Conservation (phyloP, 164 flowering plant species). For the Aristolochia californica region DNA sequence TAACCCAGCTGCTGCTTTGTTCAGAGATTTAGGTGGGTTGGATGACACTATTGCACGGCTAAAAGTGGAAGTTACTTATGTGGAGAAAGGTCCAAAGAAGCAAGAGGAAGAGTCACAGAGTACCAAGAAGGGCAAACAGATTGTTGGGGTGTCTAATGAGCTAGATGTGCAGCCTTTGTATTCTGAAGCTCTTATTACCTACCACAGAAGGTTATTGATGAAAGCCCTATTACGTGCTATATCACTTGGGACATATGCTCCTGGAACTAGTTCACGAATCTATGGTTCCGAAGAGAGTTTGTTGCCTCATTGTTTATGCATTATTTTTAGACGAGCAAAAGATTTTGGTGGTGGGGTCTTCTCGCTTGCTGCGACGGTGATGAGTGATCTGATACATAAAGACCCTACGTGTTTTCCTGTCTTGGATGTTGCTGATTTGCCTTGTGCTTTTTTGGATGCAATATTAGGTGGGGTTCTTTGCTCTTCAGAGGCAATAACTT, state of each 20-base stretch:
- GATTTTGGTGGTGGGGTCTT: conserved; percentile 96
- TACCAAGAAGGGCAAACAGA: conserved; percentile 26
- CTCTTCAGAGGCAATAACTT: conserved; percentile 77
- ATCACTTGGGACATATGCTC: conserved; percentile 88
- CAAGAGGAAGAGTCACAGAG: conserved; percentile 32
- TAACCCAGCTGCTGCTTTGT: conserved; percentile 81
- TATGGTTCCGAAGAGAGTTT: conserved; percentile 73
- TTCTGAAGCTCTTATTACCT: conserved; percentile 70
- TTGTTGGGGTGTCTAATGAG: conserved; percentile 27
- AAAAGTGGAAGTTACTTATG: conserved; percentile 59
- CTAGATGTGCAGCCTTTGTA: conserved; percentile 50
- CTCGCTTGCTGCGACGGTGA: conserved; percentile 84
- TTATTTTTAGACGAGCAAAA: conserved; percentile 68
- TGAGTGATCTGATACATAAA: conserved; percentile 93
- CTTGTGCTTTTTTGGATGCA: conserved; percentile 80
- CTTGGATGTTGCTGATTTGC: conserved; percentile 73
- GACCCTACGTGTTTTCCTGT: conserved; percentile 80
- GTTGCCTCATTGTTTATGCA: conserved; percentile 65
- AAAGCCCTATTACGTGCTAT: conserved; percentile 84
- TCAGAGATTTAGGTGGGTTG: conserved; percentile 83
- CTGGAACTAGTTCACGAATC: conserved; percentile 57
- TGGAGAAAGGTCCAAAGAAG: conserved; percentile 47
- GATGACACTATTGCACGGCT: conserved; percentile 81
- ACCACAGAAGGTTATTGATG: conserved; percentile 64
- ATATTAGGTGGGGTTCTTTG: conserved; percentile 71